phyloP scores from a whole-genome alignment of 2,329 filamentous ascomycete species.

The Trichoderma sp. region DNA sequence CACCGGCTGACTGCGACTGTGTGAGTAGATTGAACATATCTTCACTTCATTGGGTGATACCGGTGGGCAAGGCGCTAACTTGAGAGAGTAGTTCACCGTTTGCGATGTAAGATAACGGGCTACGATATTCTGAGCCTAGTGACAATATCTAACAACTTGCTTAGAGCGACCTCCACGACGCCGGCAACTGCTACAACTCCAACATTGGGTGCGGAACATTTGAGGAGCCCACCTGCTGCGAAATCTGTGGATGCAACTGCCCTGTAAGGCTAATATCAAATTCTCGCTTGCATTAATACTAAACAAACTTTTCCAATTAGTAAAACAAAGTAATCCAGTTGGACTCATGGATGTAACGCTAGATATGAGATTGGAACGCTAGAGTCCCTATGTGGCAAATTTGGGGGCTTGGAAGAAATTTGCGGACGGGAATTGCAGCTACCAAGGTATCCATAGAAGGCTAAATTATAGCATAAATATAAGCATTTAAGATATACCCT shows the following conservation, averaged over 20 bases:
- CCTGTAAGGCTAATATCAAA: slow-evolving; percentile 9
- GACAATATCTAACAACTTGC: neutral
- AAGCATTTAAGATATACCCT: too few species aligned
- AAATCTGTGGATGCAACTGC: slow-evolving; percentile 21
- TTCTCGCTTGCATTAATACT: neutral
- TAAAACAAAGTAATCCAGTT: neutral
- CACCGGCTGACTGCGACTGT: slow-evolving; percentile 5
- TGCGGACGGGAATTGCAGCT: too few species aligned
- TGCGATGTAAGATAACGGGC: neutral
- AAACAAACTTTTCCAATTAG: neutral
- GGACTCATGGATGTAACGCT: too few species aligned
- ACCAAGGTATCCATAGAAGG: too few species aligned
- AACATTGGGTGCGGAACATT: slow-evolving; percentile 17
- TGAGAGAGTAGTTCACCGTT: neutral
- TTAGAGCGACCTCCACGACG: slow-evolving; percentile 7
- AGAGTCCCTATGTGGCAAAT: too few species aligned
- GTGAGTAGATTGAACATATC: neutral
- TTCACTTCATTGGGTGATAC: neutral
- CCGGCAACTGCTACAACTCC: slow-evolving; percentile 19
- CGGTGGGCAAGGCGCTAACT: neutral
- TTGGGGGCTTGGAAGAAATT: too few species aligned
- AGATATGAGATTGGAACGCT: too few species aligned
- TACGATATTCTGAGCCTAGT: too few species aligned
- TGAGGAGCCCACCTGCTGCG: slow-evolving; percentile 15
- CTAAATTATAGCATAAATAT: too few species aligned